phyloP scores from a whole-genome alignment of 116 monocot genomes.

The Trichopus zeylanicus region DNA sequence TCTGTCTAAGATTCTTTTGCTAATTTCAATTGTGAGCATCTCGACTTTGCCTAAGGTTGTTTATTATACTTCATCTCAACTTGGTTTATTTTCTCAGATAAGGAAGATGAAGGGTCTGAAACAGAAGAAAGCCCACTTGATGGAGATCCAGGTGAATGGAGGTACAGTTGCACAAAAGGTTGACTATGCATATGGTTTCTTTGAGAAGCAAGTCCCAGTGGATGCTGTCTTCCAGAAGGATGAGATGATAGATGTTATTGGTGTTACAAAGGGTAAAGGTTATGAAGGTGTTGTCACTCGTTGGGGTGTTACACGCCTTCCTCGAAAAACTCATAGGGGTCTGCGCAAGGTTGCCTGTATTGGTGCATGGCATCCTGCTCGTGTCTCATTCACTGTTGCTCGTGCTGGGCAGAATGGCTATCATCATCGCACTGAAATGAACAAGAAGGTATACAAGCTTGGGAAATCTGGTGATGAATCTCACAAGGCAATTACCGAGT shows the following conservation, averaged over 20 bases:
- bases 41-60: no score
- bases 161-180: conserved; percentile 38
- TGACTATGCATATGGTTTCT: conserved; percentile 31
- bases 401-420: conserved; percentile 25
- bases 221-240: conserved; percentile 39
- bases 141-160: conserved; percentile 38
- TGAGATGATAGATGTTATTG: conserved; percentile 46
- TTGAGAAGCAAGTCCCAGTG: conserved; percentile 31
- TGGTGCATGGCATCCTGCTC: conserved; percentile 32
- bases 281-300: conserved; percentile 51
- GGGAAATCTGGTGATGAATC: conserved; percentile 22
- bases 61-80: no score
- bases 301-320: conserved; percentile 15
- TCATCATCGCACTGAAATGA: conserved; percentile 26
- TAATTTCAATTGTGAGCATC: no score
- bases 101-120: no score
- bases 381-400: conserved; percentile 26
- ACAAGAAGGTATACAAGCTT: conserved; percentile 27
- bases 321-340: no score
- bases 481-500: conserved; percentile 6
- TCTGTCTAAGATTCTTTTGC: no score
- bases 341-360: conserved; percentile 29
- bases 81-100: no score
- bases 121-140: no score
- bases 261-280: conserved; percentile 47